A percentile compares a stretch with the other conserved stretches of the same genome.
Evolutionary conservation across 140 eudicot genomes (phyloP).

Genomic region (Stevia rebaudiana): DNA sequence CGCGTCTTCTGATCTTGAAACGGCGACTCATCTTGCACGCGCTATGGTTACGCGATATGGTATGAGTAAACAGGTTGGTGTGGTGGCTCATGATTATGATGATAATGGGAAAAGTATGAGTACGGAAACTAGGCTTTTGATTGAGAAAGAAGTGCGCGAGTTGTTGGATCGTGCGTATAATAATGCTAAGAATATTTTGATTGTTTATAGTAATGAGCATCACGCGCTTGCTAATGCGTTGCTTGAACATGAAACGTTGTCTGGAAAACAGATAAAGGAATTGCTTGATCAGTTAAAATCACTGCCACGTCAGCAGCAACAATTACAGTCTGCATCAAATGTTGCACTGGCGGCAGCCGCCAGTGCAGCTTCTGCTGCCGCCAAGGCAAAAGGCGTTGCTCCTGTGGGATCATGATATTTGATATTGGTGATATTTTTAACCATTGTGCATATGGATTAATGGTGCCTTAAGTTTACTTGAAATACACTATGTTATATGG

Average conservation of each 20-base stretch:
- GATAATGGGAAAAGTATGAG: slow-evolving; percentile 94
- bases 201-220: slow-evolving; percentile 54
- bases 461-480: no score
- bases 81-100: slow-evolving; percentile 74
- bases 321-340: slow-evolving; percentile 42
- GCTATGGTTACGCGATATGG: slow-evolving; percentile 96
- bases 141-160: slow-evolving; percentile 73
- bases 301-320: slow-evolving; percentile 33
- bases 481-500: slow-evolving; percentile 17
- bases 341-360: slow-evolving; percentile 63
- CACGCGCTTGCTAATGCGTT: slow-evolving; percentile 78
- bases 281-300: slow-evolving; percentile 49
- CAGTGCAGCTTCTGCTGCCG: slow-evolving; percentile 59
- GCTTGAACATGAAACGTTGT: slow-evolving; percentile 71
- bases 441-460: slow-evolving; percentile 28
- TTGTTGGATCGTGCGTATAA: slow-evolving; percentile 65
- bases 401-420: slow-evolving; percentile 67
- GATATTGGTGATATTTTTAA: slow-evolving; percentile 11
- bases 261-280: slow-evolving; percentile 69
- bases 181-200: slow-evolving; percentile 64
- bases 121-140: slow-evolving; percentile 72
- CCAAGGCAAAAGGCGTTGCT: slow-evolving; percentile 69
- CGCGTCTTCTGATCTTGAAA: slow-evolving; percentile 72
- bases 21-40: slow-evolving; percentile 74
- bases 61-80: slow-evolving; percentile 82